Conservation (phyloP, 2,329 filamentous ascomycete genomes). For the Aureobasidium uvarum region DNA sequence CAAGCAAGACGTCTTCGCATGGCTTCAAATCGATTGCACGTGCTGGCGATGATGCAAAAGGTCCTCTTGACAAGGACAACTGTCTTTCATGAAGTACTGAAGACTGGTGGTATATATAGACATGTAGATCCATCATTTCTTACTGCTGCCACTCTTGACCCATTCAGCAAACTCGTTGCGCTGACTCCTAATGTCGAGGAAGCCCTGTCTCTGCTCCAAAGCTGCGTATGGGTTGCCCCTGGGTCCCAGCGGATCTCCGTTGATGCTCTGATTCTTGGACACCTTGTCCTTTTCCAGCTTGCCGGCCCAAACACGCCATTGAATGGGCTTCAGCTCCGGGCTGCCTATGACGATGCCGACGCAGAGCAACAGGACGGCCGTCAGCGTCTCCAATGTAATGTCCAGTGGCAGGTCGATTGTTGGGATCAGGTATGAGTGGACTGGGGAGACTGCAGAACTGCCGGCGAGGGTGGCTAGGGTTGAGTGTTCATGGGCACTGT, state of each 20-base stretch:
- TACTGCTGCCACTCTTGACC: slow-evolving; percentile 50
- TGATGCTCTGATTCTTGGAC: slow-evolving; percentile 42
- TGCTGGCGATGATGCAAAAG: not conserved
- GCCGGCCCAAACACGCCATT: slow-evolving; percentile 77
- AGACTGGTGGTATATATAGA: slow-evolving; percentile 5
- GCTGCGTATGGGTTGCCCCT: slow-evolving; percentile 76
- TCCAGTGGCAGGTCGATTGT: slow-evolving; percentile 66
- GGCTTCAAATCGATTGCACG: not conserved
- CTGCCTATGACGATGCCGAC: slow-evolving; percentile 77
- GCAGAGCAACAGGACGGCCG: slow-evolving; percentile 76
- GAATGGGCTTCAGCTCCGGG: slow-evolving; percentile 77
- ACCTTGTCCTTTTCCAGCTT: slow-evolving; percentile 70
- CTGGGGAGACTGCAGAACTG: slow-evolving; percentile 41
- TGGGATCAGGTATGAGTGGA: slow-evolving; percentile 30
- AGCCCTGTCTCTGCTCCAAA: slow-evolving; percentile 77
- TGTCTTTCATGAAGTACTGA: not conserved
- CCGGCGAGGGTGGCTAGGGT: slow-evolving; percentile 55
- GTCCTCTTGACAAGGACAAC: not conserved
- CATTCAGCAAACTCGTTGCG: slow-evolving; percentile 76
- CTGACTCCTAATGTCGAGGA: slow-evolving; percentile 78
- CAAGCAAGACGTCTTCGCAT: not conserved
- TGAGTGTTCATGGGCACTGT: slow-evolving; percentile 92
- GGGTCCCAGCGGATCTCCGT: slow-evolving; percentile 61
- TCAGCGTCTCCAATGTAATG: slow-evolving; percentile 80
- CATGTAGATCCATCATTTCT: slow-evolving; percentile 4